A percentile compares a stretch with the other conserved stretches of the same genome.
Evolutionary conservation across 2,329 filamentous ascomycete genomes (phyloP).

Genomic region (Trichoderma citrinoviride): DNA sequence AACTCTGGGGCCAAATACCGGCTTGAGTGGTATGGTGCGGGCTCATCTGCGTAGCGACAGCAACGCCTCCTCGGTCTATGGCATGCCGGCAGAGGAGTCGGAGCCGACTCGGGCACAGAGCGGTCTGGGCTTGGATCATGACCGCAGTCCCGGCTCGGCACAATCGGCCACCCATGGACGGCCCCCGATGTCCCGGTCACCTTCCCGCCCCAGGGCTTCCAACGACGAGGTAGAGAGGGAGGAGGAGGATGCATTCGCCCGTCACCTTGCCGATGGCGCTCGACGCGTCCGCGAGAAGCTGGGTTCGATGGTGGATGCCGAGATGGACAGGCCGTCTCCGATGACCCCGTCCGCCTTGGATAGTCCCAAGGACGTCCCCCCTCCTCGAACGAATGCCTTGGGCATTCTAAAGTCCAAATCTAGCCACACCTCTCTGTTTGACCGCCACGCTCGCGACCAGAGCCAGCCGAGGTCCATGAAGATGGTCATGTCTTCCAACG

Average conservation of each 20-base stretch:
- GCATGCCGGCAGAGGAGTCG: conserved; percentile 27
- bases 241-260: conserved; percentile 69
- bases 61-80: conserved; percentile 76
- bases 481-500: conserved; percentile 55
- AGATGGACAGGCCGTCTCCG: conserved; percentile 42
- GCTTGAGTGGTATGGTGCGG: conserved; percentile 76
- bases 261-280: conserved; percentile 67
- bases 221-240: conserved; percentile 38
- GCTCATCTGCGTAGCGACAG: conserved; percentile 82
- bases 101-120: not conserved
- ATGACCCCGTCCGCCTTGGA: conserved; percentile 37
- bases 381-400: conserved; percentile 54
- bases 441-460: conserved; percentile 40
- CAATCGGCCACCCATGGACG: not conserved
- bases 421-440: conserved; percentile 63
- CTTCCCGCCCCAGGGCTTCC: conserved; percentile 5
- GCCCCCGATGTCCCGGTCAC: conserved; percentile 16
- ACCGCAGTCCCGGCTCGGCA: not conserved
- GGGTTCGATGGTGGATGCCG: conserved; percentile 64
- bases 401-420: conserved; percentile 64
- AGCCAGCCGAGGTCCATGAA: conserved; percentile 57
- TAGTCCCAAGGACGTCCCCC: conserved; percentile 32
- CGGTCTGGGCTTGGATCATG: not conserved
- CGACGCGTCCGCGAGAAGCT: conserved; percentile 71
- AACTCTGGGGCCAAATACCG: conserved; percentile 66